Conservation (phyloP, 495 filamentous ascomycete genomes). For the Daldinia loculata region DNA sequence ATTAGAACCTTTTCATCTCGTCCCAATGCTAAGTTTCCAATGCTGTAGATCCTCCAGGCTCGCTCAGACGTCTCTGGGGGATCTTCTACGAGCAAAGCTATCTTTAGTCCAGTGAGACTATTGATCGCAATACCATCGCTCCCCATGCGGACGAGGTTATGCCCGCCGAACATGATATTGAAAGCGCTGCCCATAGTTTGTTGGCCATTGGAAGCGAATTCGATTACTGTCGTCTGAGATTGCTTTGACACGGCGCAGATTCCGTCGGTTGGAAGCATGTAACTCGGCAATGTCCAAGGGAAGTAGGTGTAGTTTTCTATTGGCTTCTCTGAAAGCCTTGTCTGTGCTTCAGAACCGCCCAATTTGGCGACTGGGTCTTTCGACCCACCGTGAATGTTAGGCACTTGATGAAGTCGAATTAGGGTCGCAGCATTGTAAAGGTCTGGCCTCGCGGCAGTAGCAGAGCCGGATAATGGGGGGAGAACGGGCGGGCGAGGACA, state of each 20-base stretch:
- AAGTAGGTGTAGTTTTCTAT: conserved; percentile 83
- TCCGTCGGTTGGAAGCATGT: conserved; percentile 76
- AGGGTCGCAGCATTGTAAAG: conserved; percentile 91
- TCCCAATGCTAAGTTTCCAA: conserved; percentile 83
- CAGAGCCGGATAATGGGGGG: conserved; percentile 74
- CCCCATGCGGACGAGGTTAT: conserved; percentile 57
- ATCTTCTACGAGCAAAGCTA: conserved; percentile 80
- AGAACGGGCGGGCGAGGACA: conserved; percentile 69
- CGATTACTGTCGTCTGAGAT: conserved; percentile 73
- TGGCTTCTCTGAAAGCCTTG: conserved; percentile 52
- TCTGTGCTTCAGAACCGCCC: conserved; percentile 12
- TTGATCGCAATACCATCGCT: conserved; percentile 80
- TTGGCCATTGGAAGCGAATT: conserved; percentile 77
- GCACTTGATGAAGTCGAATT: conserved; percentile 80
- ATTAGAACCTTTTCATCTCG: conserved; percentile 91
- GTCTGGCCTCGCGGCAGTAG: conserved; percentile 83
- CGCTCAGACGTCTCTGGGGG: conserved; percentile 48
- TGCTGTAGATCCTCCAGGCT: conserved; percentile 73
- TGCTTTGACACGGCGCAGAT: conserved; percentile 65
- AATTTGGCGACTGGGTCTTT: conserved; percentile 52
- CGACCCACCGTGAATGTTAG: conserved; percentile 57
- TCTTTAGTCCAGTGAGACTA: conserved; percentile 76
- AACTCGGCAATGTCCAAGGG: conserved; percentile 86
- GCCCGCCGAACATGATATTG: conserved; percentile 63
- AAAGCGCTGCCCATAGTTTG: conserved; percentile 60